phyloP scores from a whole-genome alignment of 2,329 filamentous ascomycete genomes.

The Fusarium subtropicale region DNA sequence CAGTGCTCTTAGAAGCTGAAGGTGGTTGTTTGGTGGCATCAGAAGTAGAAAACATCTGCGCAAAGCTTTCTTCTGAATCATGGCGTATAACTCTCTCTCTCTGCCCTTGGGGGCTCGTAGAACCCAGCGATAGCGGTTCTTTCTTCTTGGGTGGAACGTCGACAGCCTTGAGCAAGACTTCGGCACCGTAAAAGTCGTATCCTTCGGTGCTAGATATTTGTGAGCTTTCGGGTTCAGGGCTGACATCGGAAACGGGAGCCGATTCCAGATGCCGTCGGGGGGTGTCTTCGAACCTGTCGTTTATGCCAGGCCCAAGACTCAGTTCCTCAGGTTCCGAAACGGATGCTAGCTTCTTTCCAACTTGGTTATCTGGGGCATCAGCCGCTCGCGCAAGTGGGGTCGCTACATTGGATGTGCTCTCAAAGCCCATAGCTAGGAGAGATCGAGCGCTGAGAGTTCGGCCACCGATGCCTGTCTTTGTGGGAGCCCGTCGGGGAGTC shows the following conservation, averaged over 20 bases:
- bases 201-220: conserved; percentile 68
- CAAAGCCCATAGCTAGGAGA: conserved; percentile 66
- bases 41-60: conserved; percentile 69
- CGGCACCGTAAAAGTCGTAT: conserved; percentile 74
- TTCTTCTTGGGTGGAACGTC: conserved; percentile 62
- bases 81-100: conserved; percentile 55
- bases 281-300: conserved; percentile 52
- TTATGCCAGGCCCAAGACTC: conserved; percentile 61
- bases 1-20: conserved; percentile 21
- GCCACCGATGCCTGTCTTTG: conserved; percentile 47
- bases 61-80: conserved; percentile 69
- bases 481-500: conserved; percentile 52
- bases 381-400: conserved; percentile 69
- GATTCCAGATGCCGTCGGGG: conserved; percentile 63
- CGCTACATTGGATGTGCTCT: conserved; percentile 71
- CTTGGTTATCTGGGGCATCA: conserved; percentile 49
- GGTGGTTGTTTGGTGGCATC: conserved; percentile 54
- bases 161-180: conserved; percentile 63
- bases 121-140: conserved; percentile 50
- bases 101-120: conserved; percentile 44
- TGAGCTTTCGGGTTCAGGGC: conserved; percentile 61
- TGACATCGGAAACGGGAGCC: conserved; percentile 62
- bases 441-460: conserved; percentile 56
- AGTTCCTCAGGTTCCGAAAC: conserved; percentile 65
- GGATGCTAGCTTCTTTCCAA: conserved; percentile 58